phyloP scores from a whole-genome alignment of 441 rosid species.

The Euphorbia corollata region DNA sequence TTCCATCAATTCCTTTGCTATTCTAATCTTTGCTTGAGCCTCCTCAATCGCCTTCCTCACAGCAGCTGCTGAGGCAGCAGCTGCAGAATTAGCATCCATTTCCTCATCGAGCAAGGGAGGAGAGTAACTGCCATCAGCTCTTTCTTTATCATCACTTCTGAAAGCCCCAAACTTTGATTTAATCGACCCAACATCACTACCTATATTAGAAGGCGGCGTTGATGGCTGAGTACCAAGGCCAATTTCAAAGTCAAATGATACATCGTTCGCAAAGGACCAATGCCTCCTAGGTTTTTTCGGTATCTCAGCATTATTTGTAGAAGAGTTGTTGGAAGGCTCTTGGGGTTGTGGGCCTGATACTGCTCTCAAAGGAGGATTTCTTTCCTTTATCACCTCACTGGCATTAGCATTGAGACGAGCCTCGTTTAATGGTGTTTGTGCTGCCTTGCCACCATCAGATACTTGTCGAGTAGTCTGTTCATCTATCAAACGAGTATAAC shows the following conservation, averaged over 20 bases:
- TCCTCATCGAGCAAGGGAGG: constrained; percentile 68
- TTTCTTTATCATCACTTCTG: constrained; percentile 33
- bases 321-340: constrained; percentile 17
- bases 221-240: constrained; percentile 23
- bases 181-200: constrained; percentile 19
- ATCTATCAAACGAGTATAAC: constrained; percentile 38
- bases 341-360: constrained; percentile 29
- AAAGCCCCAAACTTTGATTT: constrained; percentile 26
- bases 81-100: constrained; percentile 65
- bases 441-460: constrained; percentile 27
- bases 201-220: constrained; percentile 20
- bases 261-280: constrained; percentile 35
- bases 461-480: constrained; percentile 26
- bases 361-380: constrained; percentile 25
- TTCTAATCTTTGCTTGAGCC: constrained; percentile 67
- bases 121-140: constrained; percentile 34
- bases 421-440: constrained; percentile 21
- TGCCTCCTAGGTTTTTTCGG: constrained; percentile 23
- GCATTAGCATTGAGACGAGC: constrained; percentile 17
- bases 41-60: constrained; percentile 79
- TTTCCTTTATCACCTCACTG: constrained; percentile 23
- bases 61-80: constrained; percentile 89
- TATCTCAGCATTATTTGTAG: constrained; percentile 22
- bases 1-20: constrained; percentile 74
- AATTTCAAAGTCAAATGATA: constrained; percentile 36